Evolutionary conservation across 2,329 filamentous ascomycete species (phyloP).

Genomic region (Botrytis aclada): DNA sequence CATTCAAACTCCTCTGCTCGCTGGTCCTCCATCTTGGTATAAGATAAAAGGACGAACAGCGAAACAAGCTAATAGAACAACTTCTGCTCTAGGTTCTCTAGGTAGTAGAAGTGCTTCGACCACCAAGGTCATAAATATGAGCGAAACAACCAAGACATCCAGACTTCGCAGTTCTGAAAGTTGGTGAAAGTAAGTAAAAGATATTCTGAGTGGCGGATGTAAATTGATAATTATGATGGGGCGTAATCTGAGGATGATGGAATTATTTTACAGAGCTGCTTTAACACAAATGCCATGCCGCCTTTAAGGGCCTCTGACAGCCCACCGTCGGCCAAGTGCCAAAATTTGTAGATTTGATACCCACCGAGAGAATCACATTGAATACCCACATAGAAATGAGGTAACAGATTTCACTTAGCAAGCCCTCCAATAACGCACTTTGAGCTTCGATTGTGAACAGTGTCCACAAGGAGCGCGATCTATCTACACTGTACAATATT

Average conservation of each 20-base stretch:
- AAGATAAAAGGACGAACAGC: conserved; percentile 35
- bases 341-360: neutral
- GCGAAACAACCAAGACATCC: neutral
- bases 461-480: neutral
- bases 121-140: conserved; percentile 18
- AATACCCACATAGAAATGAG: neutral
- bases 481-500: neutral
- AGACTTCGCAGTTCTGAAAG: neutral
- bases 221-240: neutral
- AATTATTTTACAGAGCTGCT: conserved; percentile 31
- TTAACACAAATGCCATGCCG: conserved; percentile 14
- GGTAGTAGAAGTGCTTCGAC: conserved; percentile 2
- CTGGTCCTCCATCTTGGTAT: conserved; percentile 58
- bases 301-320: neutral
- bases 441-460: neutral
- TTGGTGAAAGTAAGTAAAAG: no score
- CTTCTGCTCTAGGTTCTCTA: conserved; percentile 25
- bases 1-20: conserved; percentile 59
- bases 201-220: neutral
- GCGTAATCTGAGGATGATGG: neutral
- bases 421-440: neutral
- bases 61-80: conserved; percentile 31
- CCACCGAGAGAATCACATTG: neutral
- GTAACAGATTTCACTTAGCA: neutral
- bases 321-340: neutral